phyloP scores from a whole-genome alignment of 2,329 filamentous ascomycete genomes.

The Ploettnerulaceae sp. region DNA sequence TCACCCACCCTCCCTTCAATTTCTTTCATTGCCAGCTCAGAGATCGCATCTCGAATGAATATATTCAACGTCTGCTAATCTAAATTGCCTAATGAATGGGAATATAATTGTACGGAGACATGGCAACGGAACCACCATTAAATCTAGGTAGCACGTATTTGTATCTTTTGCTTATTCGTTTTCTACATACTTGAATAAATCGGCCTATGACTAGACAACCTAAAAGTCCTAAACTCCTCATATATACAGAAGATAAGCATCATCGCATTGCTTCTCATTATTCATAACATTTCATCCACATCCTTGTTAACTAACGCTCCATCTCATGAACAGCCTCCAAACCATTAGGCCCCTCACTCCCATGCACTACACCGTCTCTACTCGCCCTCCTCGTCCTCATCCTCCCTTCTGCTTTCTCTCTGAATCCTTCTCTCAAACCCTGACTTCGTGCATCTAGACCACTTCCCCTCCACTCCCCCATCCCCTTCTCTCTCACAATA shows the following conservation, averaged over 20 bases:
- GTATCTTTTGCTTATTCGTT: too few species aligned
- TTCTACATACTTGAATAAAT: too few species aligned
- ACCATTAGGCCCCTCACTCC: slow-evolving; percentile 22
- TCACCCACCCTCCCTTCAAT: too few species aligned
- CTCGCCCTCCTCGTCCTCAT: slow-evolving; percentile 17
- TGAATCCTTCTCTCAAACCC: slow-evolving; percentile 21
- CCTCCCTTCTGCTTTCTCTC: slow-evolving; percentile 20
- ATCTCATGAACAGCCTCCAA: slow-evolving; percentile 20
- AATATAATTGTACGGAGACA: too few species aligned
- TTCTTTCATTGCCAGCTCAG: too few species aligned
- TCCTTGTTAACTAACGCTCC: slow-evolving; percentile 2
- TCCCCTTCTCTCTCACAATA: slow-evolving; percentile 21
- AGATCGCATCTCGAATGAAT: too few species aligned
- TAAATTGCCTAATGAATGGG: too few species aligned
- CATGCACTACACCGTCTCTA: slow-evolving; percentile 20
- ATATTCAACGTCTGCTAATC: too few species aligned
- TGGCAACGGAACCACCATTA: too few species aligned
- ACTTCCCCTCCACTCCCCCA: slow-evolving; percentile 23
- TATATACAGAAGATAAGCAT: neutral
- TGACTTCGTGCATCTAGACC: slow-evolving; percentile 15
- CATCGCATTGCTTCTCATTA: neutral
- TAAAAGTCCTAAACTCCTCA: too few species aligned
- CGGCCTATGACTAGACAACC: too few species aligned
- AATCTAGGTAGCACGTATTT: too few species aligned
- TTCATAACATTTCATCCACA: neutral